Percentiles rank a stretch among this genome's conserved stretches.
Conservation (phyloP, 1,284 basidiomycete genomes). For the Pholiota adiposa region DNA sequence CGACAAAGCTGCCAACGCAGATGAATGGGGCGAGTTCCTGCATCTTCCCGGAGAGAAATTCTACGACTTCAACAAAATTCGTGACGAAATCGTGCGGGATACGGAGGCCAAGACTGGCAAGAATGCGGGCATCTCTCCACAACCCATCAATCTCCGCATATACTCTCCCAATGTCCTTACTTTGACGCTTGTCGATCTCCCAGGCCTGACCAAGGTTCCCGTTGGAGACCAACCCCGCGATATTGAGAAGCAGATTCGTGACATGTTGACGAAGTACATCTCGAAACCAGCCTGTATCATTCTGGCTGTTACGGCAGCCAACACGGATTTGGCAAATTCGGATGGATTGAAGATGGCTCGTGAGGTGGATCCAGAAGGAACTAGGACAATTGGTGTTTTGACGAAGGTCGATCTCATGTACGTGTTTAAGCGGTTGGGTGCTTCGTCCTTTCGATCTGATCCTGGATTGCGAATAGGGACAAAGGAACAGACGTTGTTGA, state of each 20-base stretch:
- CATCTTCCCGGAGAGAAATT: slow-evolving; percentile 97
- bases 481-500: slow-evolving; percentile 97
- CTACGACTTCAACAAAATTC: slow-evolving; percentile 96
- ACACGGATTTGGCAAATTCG: slow-evolving; percentile 97
- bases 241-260: slow-evolving; percentile 97
- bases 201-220: slow-evolving; percentile 95
- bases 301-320: slow-evolving; percentile 95
- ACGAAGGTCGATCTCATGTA: slow-evolving; percentile 98
- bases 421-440: slow-evolving; percentile 31
- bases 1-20: slow-evolving; percentile 79
- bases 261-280: slow-evolving; percentile 97
- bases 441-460: slow-evolving; percentile 4
- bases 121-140: slow-evolving; percentile 95
- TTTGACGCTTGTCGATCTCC: slow-evolving; percentile 95
- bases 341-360: slow-evolving; percentile 96
- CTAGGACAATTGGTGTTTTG: slow-evolving; percentile 95
- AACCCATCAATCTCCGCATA: slow-evolving; percentile 96
- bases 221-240: slow-evolving; percentile 98
- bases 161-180: slow-evolving; percentile 97
- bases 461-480: slow-evolving; percentile 62
- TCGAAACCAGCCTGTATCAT: slow-evolving; percentile 90
- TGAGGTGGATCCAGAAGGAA: slow-evolving; percentile 96
- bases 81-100: slow-evolving; percentile 94
- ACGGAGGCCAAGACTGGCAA: slow-evolving; percentile 98
- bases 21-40: slow-evolving; percentile 99